Conservation (phyloP, 805 yeast species). For the Wickerhamiella slavikovae region DNA sequence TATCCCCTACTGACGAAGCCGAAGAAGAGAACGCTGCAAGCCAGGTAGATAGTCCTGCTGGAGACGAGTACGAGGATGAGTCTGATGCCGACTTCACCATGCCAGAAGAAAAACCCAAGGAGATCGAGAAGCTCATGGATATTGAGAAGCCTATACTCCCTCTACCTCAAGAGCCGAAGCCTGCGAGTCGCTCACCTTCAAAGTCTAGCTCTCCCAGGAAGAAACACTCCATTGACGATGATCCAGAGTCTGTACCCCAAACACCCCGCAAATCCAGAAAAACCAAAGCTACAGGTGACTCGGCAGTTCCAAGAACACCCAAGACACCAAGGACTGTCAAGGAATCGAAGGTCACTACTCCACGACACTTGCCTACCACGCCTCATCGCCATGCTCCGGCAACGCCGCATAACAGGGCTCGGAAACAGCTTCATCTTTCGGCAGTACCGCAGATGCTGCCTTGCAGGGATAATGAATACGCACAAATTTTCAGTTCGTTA, state of each 20-base stretch:
- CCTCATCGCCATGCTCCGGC: conserved; percentile 3
- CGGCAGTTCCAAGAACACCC: too few relatives aligned
- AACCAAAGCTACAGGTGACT: too few relatives aligned
- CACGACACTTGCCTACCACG: conserved; percentile 3
- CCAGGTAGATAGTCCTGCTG: background rate
- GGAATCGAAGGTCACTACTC: too few relatives aligned
- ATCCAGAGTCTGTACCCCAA: too few relatives aligned
- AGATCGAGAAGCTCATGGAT: too few relatives aligned
- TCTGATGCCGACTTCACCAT: too few relatives aligned
- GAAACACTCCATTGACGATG: too few relatives aligned
- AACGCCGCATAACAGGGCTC: conserved; percentile 13
- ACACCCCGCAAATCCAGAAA: too few relatives aligned
- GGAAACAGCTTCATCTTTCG: conserved; percentile 17
- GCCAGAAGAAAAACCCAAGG: too few relatives aligned
- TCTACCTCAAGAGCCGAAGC: background rate
- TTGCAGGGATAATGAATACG: conserved; percentile 71
- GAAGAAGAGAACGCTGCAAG: background rate
- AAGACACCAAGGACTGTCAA: too few relatives aligned
- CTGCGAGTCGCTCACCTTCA: too few relatives aligned
- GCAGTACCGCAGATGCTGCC: conserved; percentile 37
- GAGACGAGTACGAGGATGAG: background rate
- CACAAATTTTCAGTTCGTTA: conserved; percentile 41
- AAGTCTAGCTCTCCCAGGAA: too few relatives aligned
- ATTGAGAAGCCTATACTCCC: background rate
- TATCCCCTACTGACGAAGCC: background rate